Percentiles rank a stretch among this genome's conserved stretches.
Conservation (phyloP, 208 protist species). For the Trypanosoma lewisi region DNA sequence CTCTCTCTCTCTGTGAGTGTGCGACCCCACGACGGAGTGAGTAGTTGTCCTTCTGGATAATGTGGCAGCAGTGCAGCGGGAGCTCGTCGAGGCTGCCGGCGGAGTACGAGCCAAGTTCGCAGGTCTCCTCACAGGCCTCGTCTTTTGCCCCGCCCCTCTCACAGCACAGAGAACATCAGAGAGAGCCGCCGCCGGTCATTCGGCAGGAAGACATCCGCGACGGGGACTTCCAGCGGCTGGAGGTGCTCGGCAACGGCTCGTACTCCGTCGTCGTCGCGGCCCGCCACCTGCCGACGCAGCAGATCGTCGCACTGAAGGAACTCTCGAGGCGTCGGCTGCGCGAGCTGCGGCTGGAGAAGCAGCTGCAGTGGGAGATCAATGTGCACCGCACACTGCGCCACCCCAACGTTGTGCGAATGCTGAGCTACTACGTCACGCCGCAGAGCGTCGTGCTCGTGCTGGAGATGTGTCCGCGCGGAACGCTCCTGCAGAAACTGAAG, state of each 20-base stretch:
- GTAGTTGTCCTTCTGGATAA: neutral
- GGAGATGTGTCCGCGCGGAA: slow-evolving; percentile 69
- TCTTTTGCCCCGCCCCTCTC: neutral
- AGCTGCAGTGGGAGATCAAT: slow-evolving; percentile 81
- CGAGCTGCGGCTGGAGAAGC: slow-evolving; percentile 32
- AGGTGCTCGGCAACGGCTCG: slow-evolving; percentile 61
- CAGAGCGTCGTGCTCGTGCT: slow-evolving; percentile 61
- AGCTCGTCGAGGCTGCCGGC: neutral
- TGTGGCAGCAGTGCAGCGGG: neutral
- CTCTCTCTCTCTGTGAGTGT: no score
- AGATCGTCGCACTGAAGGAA: slow-evolving; percentile 74
- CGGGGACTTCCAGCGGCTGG: slow-evolving; percentile 55
- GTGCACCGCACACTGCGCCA: slow-evolving; percentile 80
- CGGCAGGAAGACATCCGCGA: slow-evolving; percentile 58
- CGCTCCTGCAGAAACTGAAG: slow-evolving; percentile 45
- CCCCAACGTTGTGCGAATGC: slow-evolving; percentile 76
- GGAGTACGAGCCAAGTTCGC: slow-evolving; percentile 3
- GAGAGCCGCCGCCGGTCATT: slow-evolving; percentile 21
- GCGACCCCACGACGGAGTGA: no score
- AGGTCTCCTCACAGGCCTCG: slow-evolving; percentile 2
- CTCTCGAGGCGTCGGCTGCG: slow-evolving; percentile 42
- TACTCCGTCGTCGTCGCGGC: slow-evolving; percentile 76
- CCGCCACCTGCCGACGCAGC: slow-evolving; percentile 52
- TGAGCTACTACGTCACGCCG: slow-evolving; percentile 73
- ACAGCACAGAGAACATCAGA: neutral